Percentiles rank a stretch among this genome's conserved stretches.
phyloP scores from a whole-genome alignment of 768 basidiomycete genomes.

The Astraeus odoratus region DNA sequence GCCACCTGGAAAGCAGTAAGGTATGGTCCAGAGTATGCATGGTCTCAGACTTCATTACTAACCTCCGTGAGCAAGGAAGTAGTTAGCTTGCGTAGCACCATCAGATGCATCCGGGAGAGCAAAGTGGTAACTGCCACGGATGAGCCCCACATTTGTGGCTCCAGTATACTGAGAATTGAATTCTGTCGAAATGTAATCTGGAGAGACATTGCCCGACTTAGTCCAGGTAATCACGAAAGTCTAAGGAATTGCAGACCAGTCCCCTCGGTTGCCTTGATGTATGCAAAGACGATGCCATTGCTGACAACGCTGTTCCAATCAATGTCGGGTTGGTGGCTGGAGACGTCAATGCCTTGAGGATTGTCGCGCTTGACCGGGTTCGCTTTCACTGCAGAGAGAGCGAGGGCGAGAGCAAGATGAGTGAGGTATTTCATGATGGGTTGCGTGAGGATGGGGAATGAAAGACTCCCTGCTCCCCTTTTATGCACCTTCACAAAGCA shows the following conservation, averaged over 20 bases:
- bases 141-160: conserved; percentile 48
- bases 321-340: conserved; percentile 39
- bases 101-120: conserved; percentile 46
- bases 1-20: conserved; percentile 30
- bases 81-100: conserved; percentile 54
- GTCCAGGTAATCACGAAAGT: not conserved
- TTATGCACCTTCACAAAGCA: too few species aligned
- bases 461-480: not conserved
- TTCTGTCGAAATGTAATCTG: conserved; percentile 19
- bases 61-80: conserved; percentile 54
- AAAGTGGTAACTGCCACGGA: conserved; percentile 57
- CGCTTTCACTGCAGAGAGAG: conserved; percentile 11
- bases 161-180: conserved; percentile 48
- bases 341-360: conserved; percentile 52
- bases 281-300: conserved; percentile 49
- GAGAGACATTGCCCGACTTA: not conserved
- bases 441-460: not conserved
- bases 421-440: conserved; percentile 16
- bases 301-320: conserved; percentile 46
- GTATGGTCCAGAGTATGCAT: not conserved
- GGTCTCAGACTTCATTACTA: not conserved
- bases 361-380: conserved; percentile 25
- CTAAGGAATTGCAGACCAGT: conserved; percentile 35
- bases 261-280: conserved; percentile 65
- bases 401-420: conserved; percentile 9